phyloP scores from a whole-genome alignment of 2,329 filamentous ascomycete genomes.

The Beauveria rudraprayagi region DNA sequence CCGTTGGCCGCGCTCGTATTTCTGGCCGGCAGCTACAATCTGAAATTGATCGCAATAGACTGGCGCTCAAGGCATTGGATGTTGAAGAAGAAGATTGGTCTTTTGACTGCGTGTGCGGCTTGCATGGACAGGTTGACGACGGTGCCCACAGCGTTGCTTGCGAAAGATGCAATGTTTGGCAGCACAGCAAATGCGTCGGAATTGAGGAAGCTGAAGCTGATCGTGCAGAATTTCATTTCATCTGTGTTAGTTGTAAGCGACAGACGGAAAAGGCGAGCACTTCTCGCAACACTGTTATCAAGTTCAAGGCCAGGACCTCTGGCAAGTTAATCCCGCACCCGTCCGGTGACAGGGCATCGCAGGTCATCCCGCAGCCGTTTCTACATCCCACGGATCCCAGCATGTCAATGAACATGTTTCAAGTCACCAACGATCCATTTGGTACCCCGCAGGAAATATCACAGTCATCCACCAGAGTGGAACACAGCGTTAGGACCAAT shows the following conservation, averaged over 20 bases:
- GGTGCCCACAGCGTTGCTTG: constrained; percentile 90
- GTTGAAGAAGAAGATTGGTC: constrained; percentile 80
- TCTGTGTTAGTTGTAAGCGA: constrained; percentile 70
- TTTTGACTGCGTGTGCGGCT: constrained; percentile 89
- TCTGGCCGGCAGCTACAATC: constrained; percentile 76
- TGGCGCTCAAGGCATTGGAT: constrained; percentile 64
- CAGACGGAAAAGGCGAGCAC: constrained; percentile 59
- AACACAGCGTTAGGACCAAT: background rate
- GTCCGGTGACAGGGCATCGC: background rate
- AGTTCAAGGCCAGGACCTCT: constrained; percentile 39
- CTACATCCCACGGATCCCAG: background rate
- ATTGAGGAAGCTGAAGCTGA: constrained; percentile 75
- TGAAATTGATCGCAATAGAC: constrained; percentile 72
- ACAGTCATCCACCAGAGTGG: background rate
- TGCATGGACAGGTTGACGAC: constrained; percentile 88
- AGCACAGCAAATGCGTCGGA: constrained; percentile 86
- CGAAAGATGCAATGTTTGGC: constrained; percentile 91
- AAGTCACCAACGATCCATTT: background rate
- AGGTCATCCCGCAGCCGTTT: background rate
- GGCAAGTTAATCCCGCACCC: background rate
- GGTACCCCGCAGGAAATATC: background rate
- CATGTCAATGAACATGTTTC: background rate
- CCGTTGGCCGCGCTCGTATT: constrained; percentile 49
- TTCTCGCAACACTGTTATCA: constrained; percentile 40
- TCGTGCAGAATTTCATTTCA: constrained; percentile 75